A percentile compares a stretch with the other conserved stretches of the same genome.
phyloP scores from a whole-genome alignment of 2,329 filamentous ascomycete genomes.

The Mycosphaerella sp. region DNA sequence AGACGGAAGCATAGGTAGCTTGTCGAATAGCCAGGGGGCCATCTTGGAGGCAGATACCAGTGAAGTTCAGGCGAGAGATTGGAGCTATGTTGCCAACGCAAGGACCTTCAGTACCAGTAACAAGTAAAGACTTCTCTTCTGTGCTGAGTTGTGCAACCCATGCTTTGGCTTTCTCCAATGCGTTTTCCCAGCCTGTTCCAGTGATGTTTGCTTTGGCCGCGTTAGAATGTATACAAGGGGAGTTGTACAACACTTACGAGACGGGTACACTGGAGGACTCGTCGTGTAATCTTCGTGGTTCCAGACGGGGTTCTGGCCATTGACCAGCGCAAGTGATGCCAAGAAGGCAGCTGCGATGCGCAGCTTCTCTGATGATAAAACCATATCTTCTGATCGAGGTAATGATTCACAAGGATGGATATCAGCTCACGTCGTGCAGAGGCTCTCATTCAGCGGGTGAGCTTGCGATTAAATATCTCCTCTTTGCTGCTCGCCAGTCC shows the following conservation, averaged over 20 bases:
- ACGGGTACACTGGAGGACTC: slow-evolving; percentile 21
- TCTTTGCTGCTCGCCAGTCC: slow-evolving; percentile 1
- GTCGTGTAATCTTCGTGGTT: slow-evolving; percentile 20
- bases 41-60: slow-evolving; percentile 34
- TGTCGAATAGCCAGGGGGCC: slow-evolving; percentile 62
- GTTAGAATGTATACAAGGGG: neutral
- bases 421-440: neutral
- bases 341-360: slow-evolving; percentile 12
- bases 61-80: slow-evolving; percentile 36
- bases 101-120: slow-evolving; percentile 24
- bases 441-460: neutral
- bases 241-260: slow-evolving; percentile 4
- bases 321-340: slow-evolving; percentile 13
- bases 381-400: slow-evolving; percentile 7
- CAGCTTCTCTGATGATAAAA: slow-evolving; percentile 12
- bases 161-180: slow-evolving; percentile 37
- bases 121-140: slow-evolving; percentile 38
- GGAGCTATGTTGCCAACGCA: slow-evolving; percentile 27
- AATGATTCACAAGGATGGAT: neutral
- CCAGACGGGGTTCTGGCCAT: slow-evolving; percentile 19
- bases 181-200: slow-evolving; percentile 33
- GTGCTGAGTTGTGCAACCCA: slow-evolving; percentile 37
- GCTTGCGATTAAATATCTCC: slow-evolving; percentile 3
- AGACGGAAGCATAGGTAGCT: slow-evolving; percentile 33
- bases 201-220: slow-evolving; percentile 16